Evolutionary conservation across 192 early-diverging fungal species (phyloP), one percentile per base, ranked within the genome.

Genomic region (Powellomyces hirtus): DNA sequence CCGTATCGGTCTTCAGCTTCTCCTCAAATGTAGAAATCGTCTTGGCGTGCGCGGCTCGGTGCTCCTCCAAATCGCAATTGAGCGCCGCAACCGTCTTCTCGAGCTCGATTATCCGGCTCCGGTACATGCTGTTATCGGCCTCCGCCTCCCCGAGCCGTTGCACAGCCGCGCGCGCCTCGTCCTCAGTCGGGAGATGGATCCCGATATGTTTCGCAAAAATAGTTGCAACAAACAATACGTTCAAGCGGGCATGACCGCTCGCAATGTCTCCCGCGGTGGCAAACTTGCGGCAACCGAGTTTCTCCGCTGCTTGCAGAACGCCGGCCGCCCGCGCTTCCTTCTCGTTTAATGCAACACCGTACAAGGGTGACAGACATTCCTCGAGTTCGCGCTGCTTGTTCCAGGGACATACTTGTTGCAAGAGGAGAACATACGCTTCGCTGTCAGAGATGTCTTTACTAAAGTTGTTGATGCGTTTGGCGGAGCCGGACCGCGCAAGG

Each of bases 141-240:
- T 71, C 56, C 24, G 63, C 37, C 3, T n/a, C 34, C 7, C 16
- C 46, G 16, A 24, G 1, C n/a, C 59, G 45, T 14, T 63, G 13
- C 0, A 56, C 27, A 4, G 30, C 37, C 13, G 40, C 68, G 18
- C 68, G 59, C 34, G 59, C 44, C 55, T 75, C 64, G 5, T 68
- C 73, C 37, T 75, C 73, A 35, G 50, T 70, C 4, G 68, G 68
- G 49, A 70, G 61, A 33, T 70, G 53, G 30, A 75, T 70, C 24
- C 67, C 73, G 50, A 70, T 68, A 44, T 75, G 60, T 18, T 38
- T 42, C 20, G 22, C 20, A 46, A 75, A 75, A 5, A 75, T 20
- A 27, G 59, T 71, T 10, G 73, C 73, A 20, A 62, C 65, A 51
- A 75, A 75, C 1, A 36, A 59, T 7, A 75, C 45, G 45, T 75